Base-by-base conservation (phyloP, 768 basidiomycete species). In the Boletellus ananas region DNA sequence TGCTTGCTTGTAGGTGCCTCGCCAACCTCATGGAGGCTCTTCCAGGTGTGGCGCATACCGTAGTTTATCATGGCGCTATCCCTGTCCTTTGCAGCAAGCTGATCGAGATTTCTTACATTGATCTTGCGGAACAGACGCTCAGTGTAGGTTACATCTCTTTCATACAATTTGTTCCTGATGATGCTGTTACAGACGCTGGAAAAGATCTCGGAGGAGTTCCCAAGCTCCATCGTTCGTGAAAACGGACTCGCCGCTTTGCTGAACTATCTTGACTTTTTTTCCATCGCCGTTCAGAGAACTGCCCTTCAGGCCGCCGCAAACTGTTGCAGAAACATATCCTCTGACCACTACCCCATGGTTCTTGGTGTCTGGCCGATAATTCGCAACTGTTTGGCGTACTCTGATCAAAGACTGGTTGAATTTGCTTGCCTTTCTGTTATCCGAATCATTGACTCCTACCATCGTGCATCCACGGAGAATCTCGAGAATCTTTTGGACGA, bases 1-100 rank as follows among this genome's bases (percentile, higher is more conserved):
- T 98, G 43, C 79, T 98, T 41, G 96, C 96, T 25, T 97, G 94
- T 69, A 79, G 96, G 55, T 99, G 96, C 66, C 76, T 99, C 45
- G 95, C 94, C 42, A 98, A 99, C 67, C 77, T 99, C 48, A 94
- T 98, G 92, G 96, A 98, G 69, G 95, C 94, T n/a, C 77, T 98
- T 18, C 96, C 96, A 16, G 94, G 94, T 21, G 88, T 93, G 36
- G 92, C 93, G n/a, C 94, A 97, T 64, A 94, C 92, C 39, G 86
- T 99, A 59, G 95, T 98, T 34, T 91, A 96, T 67, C 90, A 95
- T 61, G 95, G 95, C n/a, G 96, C 95, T 16, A 94, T 99, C 50
- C 94, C 94, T 16, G 93, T 95, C 29, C 79, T 99, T 41, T 98
- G 95, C 80, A 89, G 89, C 79, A 98, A 99, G 69, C 73, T 99